A percentile compares a stretch with the other conserved stretches of the same genome.
Conservation (phyloP, 1,284 basidiomycete genomes). For the Pholiota adiposa region DNA sequence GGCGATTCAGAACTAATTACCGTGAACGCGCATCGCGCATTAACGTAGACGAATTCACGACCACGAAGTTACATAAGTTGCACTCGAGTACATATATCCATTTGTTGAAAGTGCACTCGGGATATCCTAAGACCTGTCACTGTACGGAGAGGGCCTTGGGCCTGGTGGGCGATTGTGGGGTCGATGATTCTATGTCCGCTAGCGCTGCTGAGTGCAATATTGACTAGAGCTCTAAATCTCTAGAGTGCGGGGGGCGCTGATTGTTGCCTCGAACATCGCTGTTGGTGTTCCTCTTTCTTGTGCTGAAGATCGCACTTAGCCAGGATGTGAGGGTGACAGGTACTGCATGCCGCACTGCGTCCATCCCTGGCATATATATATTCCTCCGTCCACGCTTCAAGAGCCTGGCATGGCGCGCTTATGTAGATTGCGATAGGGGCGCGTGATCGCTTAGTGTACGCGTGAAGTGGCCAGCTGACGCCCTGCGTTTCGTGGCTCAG, state of each 20-base stretch:
- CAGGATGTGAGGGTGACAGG: too few species aligned
- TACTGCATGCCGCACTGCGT: background rate
- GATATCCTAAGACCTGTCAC: background rate
- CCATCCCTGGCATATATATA: background rate
- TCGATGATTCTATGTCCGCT: background rate
- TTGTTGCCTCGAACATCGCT: too few species aligned
- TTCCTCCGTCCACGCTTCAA: background rate
- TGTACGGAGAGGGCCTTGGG: background rate
- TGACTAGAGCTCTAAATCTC: too few species aligned
- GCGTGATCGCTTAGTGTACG: background rate
- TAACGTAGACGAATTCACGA: too few species aligned
- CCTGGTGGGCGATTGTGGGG: background rate
- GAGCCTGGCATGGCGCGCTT: background rate
- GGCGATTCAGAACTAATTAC: too few species aligned
- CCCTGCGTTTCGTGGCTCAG: background rate
- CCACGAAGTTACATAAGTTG: background rate
- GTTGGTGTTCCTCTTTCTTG: background rate
- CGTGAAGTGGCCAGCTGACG: background rate
- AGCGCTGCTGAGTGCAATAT: background rate
- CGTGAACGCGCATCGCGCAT: too few species aligned
- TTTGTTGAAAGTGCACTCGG: background rate
- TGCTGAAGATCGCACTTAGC: background rate
- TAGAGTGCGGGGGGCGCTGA: too few species aligned
- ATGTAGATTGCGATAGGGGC: background rate
- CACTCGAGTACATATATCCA: background rate